Conservation (phyloP, 2,329 filamentous ascomycete species). For the Exophiala aquamarina region DNA sequence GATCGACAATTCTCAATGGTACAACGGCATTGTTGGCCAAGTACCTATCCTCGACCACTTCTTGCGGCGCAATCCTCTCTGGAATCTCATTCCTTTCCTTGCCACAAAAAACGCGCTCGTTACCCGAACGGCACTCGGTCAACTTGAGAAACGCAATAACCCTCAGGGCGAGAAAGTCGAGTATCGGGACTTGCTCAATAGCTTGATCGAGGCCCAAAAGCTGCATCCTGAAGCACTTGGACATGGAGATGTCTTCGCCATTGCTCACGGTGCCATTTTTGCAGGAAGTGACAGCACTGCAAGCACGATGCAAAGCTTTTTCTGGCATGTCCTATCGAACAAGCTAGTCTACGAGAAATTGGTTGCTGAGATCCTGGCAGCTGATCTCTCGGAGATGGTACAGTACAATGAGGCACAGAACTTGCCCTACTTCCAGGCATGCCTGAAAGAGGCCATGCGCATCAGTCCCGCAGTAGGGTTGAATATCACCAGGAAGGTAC, state of each 20-base stretch:
- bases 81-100: conserved; percentile 45
- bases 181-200: conserved; percentile 52
- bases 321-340: conserved; percentile 51
- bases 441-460: conserved; percentile 29
- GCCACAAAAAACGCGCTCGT: conserved; percentile 49
- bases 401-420: conserved; percentile 24
- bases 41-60: conserved; percentile 48
- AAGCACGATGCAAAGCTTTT: conserved; percentile 59
- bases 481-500: conserved; percentile 31
- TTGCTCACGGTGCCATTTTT: conserved; percentile 54
- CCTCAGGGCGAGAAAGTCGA: conserved; percentile 39
- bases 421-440: conserved; percentile 25
- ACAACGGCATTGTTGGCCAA: conserved; percentile 33
- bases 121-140: conserved; percentile 46
- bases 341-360: conserved; percentile 50
- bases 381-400: conserved; percentile 24
- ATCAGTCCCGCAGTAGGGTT: conserved; percentile 28
- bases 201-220: conserved; percentile 53
- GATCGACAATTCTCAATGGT: conserved; percentile 45
- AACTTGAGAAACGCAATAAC: conserved; percentile 46
- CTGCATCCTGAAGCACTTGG: conserved; percentile 50
- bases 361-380: conserved; percentile 37
- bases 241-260: conserved; percentile 57
- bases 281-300: conserved; percentile 61
- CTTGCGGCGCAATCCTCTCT: conserved; percentile 52